Percentiles rank a stretch among this genome's conserved stretches.
phyloP scores from a whole-genome alignment of 2,329 filamentous ascomycete genomes.

The Fusarium sp. region DNA sequence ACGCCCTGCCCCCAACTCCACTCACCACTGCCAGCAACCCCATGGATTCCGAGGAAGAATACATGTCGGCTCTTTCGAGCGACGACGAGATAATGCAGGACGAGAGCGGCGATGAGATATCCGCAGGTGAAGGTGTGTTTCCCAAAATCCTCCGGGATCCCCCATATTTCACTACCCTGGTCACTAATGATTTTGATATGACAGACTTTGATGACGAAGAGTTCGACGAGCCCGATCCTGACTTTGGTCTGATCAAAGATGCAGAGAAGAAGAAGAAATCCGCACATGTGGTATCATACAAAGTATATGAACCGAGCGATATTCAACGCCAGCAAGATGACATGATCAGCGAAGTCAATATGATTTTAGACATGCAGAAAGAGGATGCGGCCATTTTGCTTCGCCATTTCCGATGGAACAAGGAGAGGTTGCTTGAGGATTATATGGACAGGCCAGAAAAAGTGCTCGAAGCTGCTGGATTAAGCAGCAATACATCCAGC shows the following conservation, averaged over 20 bases:
- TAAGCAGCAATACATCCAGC: slow-evolving; percentile 71
- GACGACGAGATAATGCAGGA: slow-evolving; percentile 79
- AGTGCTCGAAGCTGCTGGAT: slow-evolving; percentile 83
- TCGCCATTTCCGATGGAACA: slow-evolving; percentile 93
- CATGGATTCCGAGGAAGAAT: slow-evolving; percentile 97
- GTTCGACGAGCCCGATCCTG: slow-evolving; percentile 65
- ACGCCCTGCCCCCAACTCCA: slow-evolving; percentile 65
- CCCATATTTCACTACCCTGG: slow-evolving; percentile 1
- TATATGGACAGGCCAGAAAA: slow-evolving; percentile 91
- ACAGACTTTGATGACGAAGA: slow-evolving; percentile 67
- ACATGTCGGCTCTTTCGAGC: slow-evolving; percentile 83
- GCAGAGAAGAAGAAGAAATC: slow-evolving; percentile 76
- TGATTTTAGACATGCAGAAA: slow-evolving; percentile 86
- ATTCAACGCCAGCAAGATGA: slow-evolving; percentile 87
- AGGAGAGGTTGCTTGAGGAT: slow-evolving; percentile 91
- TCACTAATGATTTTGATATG: slow-evolving; percentile 22
- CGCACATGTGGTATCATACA: slow-evolving; percentile 85
- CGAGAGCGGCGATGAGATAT: slow-evolving; percentile 78
- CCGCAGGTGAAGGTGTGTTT: slow-evolving; percentile 58
- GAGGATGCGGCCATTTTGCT: slow-evolving; percentile 92
- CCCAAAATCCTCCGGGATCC: slow-evolving; percentile 18
- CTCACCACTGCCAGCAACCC: slow-evolving; percentile 63
- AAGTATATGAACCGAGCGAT: slow-evolving; percentile 80
- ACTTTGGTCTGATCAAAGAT: slow-evolving; percentile 67
- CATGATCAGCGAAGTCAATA: slow-evolving; percentile 89